A percentile compares a stretch with the other conserved stretches of the same genome.
phyloP scores from a whole-genome alignment of 2,329 filamentous ascomycete species.

The Emergomyces orientalis region DNA sequence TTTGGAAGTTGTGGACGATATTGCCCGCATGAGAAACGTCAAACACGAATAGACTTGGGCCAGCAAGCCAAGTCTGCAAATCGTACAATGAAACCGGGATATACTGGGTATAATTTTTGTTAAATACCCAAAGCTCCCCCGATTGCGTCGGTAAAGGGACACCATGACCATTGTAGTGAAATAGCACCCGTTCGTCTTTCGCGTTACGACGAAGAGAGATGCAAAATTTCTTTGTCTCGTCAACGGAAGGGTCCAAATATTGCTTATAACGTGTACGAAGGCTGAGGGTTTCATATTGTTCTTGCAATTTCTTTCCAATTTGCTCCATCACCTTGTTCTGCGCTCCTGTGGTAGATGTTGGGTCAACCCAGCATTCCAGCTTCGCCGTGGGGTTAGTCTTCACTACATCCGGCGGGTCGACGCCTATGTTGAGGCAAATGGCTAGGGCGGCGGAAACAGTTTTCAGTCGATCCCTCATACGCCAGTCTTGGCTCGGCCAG shows the following conservation, averaged over 20 bases:
- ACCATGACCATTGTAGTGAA: constrained; percentile 97
- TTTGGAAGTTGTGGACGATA: constrained; percentile 88
- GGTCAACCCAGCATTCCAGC: constrained; percentile 94
- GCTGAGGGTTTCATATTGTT: constrained; percentile 91
- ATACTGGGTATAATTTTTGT: constrained; percentile 97
- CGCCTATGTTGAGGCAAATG: constrained; percentile 92
- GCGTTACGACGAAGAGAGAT: constrained; percentile 81
- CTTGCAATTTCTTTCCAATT: constrained; percentile 91
- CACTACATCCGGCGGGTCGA: constrained; percentile 92
- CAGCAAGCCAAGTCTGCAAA: constrained; percentile 88
- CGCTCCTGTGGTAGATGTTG: constrained; percentile 65
- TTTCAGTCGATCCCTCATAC: constrained; percentile 92
- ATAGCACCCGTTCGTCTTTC: constrained; percentile 90
- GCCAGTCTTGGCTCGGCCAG: constrained; percentile 75
- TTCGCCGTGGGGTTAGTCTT: constrained; percentile 91
- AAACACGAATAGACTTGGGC: constrained; percentile 93
- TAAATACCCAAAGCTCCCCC: constrained; percentile 98
- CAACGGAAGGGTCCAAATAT: constrained; percentile 89
- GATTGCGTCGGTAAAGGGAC: constrained; percentile 92
- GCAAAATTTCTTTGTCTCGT: constrained; percentile 95
- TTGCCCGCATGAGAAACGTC: constrained; percentile 96
- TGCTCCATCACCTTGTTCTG: constrained; percentile 76
- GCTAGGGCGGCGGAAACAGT: constrained; percentile 92
- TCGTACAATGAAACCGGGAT: constrained; percentile 95
- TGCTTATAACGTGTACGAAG: constrained; percentile 96